Percentiles rank a stretch among this genome's conserved stretches.
Evolutionary conservation across 345 rosid genomes (phyloP).

Genomic region (Lepidium didymum): DNA sequence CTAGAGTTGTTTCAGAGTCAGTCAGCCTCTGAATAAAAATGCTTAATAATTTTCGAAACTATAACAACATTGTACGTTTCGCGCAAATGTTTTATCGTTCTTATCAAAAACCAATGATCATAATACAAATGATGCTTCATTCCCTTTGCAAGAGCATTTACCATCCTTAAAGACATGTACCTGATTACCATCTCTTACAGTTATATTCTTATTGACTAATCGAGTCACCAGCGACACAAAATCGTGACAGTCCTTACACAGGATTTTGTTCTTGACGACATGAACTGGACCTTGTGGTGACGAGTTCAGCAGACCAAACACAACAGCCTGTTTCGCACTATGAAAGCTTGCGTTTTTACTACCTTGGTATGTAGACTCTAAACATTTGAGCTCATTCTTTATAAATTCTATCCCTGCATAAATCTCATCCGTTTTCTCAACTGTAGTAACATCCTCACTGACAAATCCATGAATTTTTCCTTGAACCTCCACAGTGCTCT

Average conservation of each 20-base stretch:
- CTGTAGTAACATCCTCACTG: conserved; percentile 20
- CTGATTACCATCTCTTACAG: conserved; percentile 29
- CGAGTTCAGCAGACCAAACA: conserved; percentile 20
- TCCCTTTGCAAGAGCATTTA: conserved; percentile 26
- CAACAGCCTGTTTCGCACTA: conserved; percentile 32
- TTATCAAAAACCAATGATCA: neutral
- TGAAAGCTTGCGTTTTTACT: conserved; percentile 22
- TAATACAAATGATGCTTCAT: conserved; percentile 13
- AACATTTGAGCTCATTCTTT: conserved; percentile 2
- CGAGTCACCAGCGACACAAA: conserved; percentile 22
- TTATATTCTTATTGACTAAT: conserved; percentile 25
- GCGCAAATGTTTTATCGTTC: conserved; percentile 11
- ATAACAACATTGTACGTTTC: conserved; percentile 4
- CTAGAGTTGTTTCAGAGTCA: conserved; percentile 1
- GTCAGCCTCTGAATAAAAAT: conserved; percentile 4
- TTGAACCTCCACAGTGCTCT: conserved; percentile 23
- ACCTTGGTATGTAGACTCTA: conserved; percentile 16
- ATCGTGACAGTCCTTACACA: conserved; percentile 34
- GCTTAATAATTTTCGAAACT: conserved; percentile 19
- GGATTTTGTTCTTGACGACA: conserved; percentile 24
- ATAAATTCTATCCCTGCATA: conserved; percentile 21
- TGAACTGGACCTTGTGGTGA: conserved; percentile 18
- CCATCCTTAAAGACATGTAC: conserved; percentile 29
- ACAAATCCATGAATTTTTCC: conserved; percentile 28
- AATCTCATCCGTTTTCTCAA: conserved; percentile 16